These are phyloP conservation scores for Zasmidium cellare DNA, from an alignment of 2,329 filamentous ascomycete species.

Conservation along the genomic window DNA sequence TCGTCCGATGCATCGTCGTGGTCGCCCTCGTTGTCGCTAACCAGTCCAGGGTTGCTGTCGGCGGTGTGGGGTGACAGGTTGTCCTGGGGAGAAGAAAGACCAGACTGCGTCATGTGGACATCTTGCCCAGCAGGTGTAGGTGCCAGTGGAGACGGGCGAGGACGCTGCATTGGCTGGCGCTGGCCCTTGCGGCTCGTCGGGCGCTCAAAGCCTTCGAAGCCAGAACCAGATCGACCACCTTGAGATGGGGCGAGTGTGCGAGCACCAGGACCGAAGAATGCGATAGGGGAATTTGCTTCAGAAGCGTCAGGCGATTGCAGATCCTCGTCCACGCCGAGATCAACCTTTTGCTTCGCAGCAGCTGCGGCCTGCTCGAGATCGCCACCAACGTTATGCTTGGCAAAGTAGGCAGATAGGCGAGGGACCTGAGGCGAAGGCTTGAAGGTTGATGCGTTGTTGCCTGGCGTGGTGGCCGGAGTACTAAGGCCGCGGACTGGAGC, in stretches of 20 bases:
- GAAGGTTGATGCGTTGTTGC: conserved; percentile 26
- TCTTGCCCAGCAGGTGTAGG: conserved; percentile 15
- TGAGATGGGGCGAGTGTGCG: conserved; percentile 12
- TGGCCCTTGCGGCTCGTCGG: conserved; percentile 32
- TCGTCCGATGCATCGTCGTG: conserved; percentile 34
- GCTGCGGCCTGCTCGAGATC: conserved; percentile 34
- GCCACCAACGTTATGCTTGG: conserved; percentile 44
- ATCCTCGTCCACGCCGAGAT: conserved; percentile 35
- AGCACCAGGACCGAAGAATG: conserved; percentile 15
- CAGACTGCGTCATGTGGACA: conserved; percentile 18
- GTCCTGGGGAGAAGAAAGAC: conserved; percentile 33
- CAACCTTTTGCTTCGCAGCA: conserved; percentile 34
- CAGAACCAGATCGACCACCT: not conserved
- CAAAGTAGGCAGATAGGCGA: conserved; percentile 41
- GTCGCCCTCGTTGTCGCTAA: conserved; percentile 53
- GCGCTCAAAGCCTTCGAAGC: conserved; percentile 19
- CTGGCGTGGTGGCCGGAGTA: conserved; percentile 3
- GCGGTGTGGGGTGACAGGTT: conserved; percentile 49
- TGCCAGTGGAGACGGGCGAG: conserved; percentile 34
- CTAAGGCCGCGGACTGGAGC: conserved; percentile 10
- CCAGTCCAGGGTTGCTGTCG: conserved; percentile 51
- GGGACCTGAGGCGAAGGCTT: conserved; percentile 43
- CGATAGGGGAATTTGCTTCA: conserved; percentile 24
- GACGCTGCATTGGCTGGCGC: conserved; percentile 28
- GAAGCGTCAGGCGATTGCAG: conserved; percentile 24